These are phyloP conservation scores for Botryotinia globosa DNA, from an alignment of 2,329 filamentous ascomycete genomes.

Conservation along the genomic window DNA sequence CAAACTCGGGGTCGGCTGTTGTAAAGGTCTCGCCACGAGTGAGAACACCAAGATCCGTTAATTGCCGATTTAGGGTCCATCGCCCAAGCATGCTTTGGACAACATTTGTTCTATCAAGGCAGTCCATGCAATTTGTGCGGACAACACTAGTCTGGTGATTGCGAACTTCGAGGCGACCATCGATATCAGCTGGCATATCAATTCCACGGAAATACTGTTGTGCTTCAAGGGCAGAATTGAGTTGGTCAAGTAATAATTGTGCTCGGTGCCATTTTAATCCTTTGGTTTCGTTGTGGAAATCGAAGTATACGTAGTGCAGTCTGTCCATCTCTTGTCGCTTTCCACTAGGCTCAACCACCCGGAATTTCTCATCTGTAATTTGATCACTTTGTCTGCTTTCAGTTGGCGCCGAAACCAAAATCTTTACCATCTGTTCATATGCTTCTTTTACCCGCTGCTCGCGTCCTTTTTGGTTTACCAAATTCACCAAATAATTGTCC, in stretches of 20 bases:
- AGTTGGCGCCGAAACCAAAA: slow-evolving; percentile 65
- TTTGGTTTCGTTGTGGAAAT: slow-evolving; percentile 97
- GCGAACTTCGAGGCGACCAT: slow-evolving; percentile 74
- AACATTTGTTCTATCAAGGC: slow-evolving; percentile 94
- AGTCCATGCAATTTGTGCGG: slow-evolving; percentile 99
- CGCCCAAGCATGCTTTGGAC: slow-evolving; percentile 96
- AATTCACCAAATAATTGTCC: slow-evolving; percentile 94
- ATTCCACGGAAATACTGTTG: slow-evolving; percentile 93
- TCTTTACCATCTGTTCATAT: slow-evolving; percentile 85
- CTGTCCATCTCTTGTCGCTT: slow-evolving; percentile 67
- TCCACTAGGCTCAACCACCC: slow-evolving; percentile 65
- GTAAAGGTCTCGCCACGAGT: slow-evolving; percentile 72
- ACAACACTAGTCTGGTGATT: slow-evolving; percentile 85
- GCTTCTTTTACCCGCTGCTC: slow-evolving; percentile 87
- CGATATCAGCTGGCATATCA: slow-evolving; percentile 70
- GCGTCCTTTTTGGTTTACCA: slow-evolving; percentile 94
- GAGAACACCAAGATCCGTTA: slow-evolving; percentile 80
- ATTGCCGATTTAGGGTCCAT: slow-evolving; percentile 83
- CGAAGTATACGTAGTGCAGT: slow-evolving; percentile 96
- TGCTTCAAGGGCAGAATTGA: slow-evolving; percentile 70
- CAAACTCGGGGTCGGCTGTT: slow-evolving; percentile 74
- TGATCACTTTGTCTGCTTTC: slow-evolving; percentile 65
- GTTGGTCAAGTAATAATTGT: slow-evolving; percentile 77
- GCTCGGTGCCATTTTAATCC: slow-evolving; percentile 91
- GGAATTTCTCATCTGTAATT: slow-evolving; percentile 75